Conservation (phyloP, 768 basidiomycete genomes). For the Hygrophoropsis aurantiaca region DNA sequence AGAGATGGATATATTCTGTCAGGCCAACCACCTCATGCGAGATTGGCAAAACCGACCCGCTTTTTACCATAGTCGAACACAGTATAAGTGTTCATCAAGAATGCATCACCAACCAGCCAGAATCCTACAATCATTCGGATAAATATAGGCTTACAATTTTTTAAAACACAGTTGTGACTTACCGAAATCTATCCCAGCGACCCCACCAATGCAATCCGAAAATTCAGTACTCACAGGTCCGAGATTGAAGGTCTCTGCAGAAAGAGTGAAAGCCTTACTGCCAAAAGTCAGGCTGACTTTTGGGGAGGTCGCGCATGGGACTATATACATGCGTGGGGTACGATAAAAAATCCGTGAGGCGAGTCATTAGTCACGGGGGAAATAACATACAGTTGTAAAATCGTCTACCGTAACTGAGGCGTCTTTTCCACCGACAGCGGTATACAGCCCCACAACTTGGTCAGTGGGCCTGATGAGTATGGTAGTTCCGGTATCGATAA, state of each 20-base stretch:
- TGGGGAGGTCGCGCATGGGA: slow-evolving; percentile 45
- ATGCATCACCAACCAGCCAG: slow-evolving; percentile 39
- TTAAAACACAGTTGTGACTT: slow-evolving; percentile 18
- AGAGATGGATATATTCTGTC: no score
- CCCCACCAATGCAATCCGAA: slow-evolving; percentile 2
- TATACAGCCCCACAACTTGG: no score
- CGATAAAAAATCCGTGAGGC: no score
- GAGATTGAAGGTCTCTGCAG: slow-evolving; percentile 24
- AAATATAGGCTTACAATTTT: background rate
- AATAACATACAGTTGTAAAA: no score
- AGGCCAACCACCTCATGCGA: no score
- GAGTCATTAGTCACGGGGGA: no score
- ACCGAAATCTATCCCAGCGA: no score
- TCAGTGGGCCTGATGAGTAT: no score
- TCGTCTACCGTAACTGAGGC: no score
- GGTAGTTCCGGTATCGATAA: no score
- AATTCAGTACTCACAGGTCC: slow-evolving; percentile 17
- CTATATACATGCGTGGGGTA: no score
- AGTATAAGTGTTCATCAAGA: slow-evolving; percentile 47
- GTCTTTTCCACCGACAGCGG: no score
- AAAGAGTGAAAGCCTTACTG: slow-evolving; percentile 40
- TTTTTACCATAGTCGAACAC: slow-evolving; percentile 40
- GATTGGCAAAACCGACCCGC: slow-evolving; percentile 40
- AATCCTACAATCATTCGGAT: slow-evolving; percentile 9
- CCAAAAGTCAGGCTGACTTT: slow-evolving; percentile 50